Evolutionary conservation across 805 yeast species (phyloP).

Genomic region (Yarrowia sp.): DNA sequence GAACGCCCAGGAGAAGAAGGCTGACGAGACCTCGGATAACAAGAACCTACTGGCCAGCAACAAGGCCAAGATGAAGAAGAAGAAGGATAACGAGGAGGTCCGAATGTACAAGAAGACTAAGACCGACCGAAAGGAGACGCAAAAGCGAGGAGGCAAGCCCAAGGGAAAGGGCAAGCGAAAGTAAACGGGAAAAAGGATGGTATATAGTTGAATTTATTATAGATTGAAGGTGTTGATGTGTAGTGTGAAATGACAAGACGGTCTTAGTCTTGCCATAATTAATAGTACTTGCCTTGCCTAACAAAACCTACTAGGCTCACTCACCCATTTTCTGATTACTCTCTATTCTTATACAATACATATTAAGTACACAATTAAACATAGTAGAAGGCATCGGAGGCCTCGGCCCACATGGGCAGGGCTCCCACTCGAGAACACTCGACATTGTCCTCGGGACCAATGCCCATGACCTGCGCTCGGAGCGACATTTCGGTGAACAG

Average conservation of each 20-base stretch:
- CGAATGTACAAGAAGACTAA: slow-evolving; percentile 83
- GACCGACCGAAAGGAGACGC: slow-evolving; percentile 64
- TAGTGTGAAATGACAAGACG: no score
- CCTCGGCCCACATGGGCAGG: slow-evolving; percentile 33
- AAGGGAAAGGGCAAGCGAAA: slow-evolving; percentile 45
- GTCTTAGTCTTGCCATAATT: no score
- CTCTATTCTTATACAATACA: slow-evolving; percentile 1
- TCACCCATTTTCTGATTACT: no score
- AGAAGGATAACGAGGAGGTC: slow-evolving; percentile 62
- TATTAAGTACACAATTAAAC: slow-evolving; percentile 28
- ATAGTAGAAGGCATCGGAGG: slow-evolving; percentile 43
- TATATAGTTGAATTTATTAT: slow-evolving; percentile 7
- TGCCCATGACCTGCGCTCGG: slow-evolving; percentile 58
- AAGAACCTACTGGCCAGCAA: slow-evolving; percentile 43
- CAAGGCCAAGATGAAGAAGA: slow-evolving; percentile 61
- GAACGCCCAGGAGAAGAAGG: slow-evolving; percentile 58
- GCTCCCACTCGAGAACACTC: slow-evolving; percentile 29
- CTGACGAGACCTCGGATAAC: slow-evolving; percentile 42
- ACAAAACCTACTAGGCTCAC: no score
- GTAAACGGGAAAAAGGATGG: slow-evolving; percentile 40
- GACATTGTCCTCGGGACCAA: slow-evolving; percentile 47
- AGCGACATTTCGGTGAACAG: slow-evolving; percentile 57
- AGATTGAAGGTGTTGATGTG: no score
- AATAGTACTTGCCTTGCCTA: no score
- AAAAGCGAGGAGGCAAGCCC: slow-evolving; percentile 49